Evolutionary conservation across 768 basidiomycete genomes (phyloP).

Genomic region (Lactarius sanguifluus): DNA sequence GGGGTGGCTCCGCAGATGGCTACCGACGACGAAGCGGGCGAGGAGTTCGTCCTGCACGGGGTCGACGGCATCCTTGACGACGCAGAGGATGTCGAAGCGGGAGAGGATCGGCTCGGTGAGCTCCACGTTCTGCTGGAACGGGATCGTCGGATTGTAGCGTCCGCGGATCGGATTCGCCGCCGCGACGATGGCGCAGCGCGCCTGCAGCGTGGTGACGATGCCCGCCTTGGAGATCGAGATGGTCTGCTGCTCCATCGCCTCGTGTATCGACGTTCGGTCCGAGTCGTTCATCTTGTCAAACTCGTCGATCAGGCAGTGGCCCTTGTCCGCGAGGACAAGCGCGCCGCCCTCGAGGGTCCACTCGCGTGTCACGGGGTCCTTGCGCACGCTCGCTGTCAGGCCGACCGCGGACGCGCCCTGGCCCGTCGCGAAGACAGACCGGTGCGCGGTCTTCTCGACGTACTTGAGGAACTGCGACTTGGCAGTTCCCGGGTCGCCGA

Average conservation of each 20-base stretch:
- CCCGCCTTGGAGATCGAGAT: conserved; percentile 99
- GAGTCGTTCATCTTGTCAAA: conserved; percentile 99
- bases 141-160: conserved; percentile 96
- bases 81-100: conserved; percentile 96
- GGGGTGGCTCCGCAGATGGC: conserved; percentile 92
- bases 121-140: conserved; percentile 98
- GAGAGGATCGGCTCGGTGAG: conserved; percentile 97
- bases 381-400: conserved; percentile 97
- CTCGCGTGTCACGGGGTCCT: conserved; percentile 94
- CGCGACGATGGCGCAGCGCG: conserved; percentile 95
- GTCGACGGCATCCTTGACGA: conserved; percentile 97
- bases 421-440: conserved; percentile 97
- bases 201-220: conserved; percentile 97
- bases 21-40: conserved; percentile 97
- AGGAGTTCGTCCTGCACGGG: conserved; percentile 96
- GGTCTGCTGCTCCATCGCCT: conserved; percentile 99
- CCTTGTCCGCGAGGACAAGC: conserved; percentile 97
- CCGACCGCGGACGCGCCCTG: conserved; percentile 98
- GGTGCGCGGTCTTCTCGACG: conserved; percentile 96
- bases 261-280: conserved; percentile 97
- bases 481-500: conserved; percentile 98
- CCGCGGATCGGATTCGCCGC: conserved; percentile 98
- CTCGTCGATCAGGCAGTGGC: conserved; percentile 96
- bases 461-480: conserved; percentile 99
- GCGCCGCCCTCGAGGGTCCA: conserved; percentile 99